Evolutionary conservation across 2,329 filamentous ascomycete genomes (phyloP).

Genomic region (Fusarium paranaense): DNA sequence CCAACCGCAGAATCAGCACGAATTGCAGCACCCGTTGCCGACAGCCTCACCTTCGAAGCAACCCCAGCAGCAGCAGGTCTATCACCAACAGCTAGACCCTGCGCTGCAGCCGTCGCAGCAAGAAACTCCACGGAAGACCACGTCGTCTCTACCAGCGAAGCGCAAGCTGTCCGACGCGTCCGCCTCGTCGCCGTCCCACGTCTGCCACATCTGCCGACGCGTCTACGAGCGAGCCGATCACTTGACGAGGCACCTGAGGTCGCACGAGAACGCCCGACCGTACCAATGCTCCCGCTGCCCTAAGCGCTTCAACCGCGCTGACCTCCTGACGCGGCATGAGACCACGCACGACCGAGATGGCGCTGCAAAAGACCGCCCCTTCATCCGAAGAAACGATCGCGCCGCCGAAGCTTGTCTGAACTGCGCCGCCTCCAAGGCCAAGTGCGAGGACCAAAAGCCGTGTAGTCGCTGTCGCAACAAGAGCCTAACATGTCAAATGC

Average conservation of each 20-base stretch:
- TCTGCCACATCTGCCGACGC: constrained; percentile 44
- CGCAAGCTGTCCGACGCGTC: constrained; percentile 43
- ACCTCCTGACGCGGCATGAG: constrained; percentile 42
- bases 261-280: constrained; percentile 43
- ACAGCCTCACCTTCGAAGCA: constrained; percentile 30
- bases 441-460: constrained; percentile 44
- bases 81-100: constrained; percentile 34
- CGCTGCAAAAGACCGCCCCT: constrained; percentile 40
- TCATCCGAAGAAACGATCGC: constrained; percentile 41
- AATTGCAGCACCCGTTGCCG: constrained; percentile 27
- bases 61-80: constrained; percentile 17
- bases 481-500: constrained; percentile 43
- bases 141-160: constrained; percentile 34
- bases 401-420: constrained; percentile 44
- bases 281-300: constrained; percentile 45
- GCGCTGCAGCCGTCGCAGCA: constrained; percentile 25
- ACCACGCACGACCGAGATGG: constrained; percentile 45
- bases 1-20: constrained; percentile 25
- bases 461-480: constrained; percentile 44
- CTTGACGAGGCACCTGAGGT: constrained; percentile 42
- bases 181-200: constrained; percentile 41
- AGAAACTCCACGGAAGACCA: constrained; percentile 15
- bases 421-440: constrained; percentile 43
- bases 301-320: constrained; percentile 44
- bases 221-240: constrained; percentile 45